Base-by-base conservation (phyloP, 2,329 filamentous ascomycete species). In the Ascochyta koolunga region DNA sequence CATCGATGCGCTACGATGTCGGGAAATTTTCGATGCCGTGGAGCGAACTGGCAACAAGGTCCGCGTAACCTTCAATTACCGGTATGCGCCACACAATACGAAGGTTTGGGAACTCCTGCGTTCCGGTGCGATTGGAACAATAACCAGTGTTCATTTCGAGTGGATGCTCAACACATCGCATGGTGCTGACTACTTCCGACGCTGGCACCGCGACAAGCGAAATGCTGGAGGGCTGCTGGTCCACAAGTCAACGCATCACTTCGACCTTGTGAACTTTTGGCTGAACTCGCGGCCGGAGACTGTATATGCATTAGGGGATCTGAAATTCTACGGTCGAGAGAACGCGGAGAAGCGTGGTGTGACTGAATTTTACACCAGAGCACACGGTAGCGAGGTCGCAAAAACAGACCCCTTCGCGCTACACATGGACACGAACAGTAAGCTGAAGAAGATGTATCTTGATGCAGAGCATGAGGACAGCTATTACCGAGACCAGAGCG, bases 11-110 rank as follows among this genome's bases (percentile, higher is more conserved):
- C 76, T 79, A 1, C 79, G 83, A 2, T 85, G 83, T 69, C 75
- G 71, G 6, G 76, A 79, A 43, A 86, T 87, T 53, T 78, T 86
- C 58, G 76, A 79, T 57, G 80, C 82, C 11, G 83, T 83, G 15
- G 77, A 81, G 44, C 73, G 78, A 16, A 83, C 81, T 0, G 75
- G 76, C 2, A 69, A 72, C 11, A 76, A 78, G 33, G 77, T 86
- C 3, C 78, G 84, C 15, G 84, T 87, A 0, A 83, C 82, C 0
- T 87, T 87, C 77, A 87, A 87, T 72, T 87, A 87, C 71, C 81
- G 84, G 19, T 87, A 86, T 63, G 84, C 84, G 33, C 84, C 84
- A n/a, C 85, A 86, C 71, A 85, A 87, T 69, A 87, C 83, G 13
- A 84, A 82, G 56, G 77, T 87, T 2, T 81, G 78, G 55, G 80